phyloP scores from a whole-genome alignment of 208 protist genomes.

The Entamoeba histolytica region DNA sequence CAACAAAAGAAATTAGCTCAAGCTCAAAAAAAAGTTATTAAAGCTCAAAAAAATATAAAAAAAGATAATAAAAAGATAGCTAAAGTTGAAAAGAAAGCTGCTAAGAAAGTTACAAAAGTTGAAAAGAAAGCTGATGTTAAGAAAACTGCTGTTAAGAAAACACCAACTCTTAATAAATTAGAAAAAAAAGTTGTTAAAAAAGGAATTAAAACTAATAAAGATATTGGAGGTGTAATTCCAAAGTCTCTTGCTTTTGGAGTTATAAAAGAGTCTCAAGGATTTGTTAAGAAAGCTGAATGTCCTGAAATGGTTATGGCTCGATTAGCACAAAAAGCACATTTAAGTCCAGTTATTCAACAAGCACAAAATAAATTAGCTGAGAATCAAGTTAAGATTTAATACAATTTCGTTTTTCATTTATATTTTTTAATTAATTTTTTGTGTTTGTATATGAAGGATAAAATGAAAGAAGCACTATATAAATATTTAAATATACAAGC shows the following conservation, averaged over 20 bases:
- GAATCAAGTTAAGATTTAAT: background rate
- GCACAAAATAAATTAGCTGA: background rate
- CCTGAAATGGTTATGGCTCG: background rate
- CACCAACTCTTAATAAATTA: background rate
- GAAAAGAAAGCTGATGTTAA: too few species aligned
- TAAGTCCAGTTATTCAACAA: background rate
- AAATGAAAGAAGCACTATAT: too few species aligned
- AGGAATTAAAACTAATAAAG: background rate
- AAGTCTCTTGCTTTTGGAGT: background rate
- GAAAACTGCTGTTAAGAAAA: too few species aligned
- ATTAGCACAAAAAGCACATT: background rate
- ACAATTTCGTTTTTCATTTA: too few species aligned
- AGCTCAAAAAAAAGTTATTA: background rate
- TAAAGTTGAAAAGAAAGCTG: background rate
- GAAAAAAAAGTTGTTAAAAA: background rate
- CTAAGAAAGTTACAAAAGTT: background rate
- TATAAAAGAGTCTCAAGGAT: background rate
- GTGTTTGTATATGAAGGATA: too few species aligned
- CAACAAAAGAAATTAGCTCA: background rate
- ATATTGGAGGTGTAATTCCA: background rate
- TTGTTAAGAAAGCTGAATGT: background rate
- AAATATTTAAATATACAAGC: too few species aligned
- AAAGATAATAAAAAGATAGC: background rate
- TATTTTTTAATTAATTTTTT: too few species aligned
- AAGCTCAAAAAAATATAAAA: background rate